Base-by-base conservation (phyloP, 306 rosid genomes). In the Delonix regia region DNA sequence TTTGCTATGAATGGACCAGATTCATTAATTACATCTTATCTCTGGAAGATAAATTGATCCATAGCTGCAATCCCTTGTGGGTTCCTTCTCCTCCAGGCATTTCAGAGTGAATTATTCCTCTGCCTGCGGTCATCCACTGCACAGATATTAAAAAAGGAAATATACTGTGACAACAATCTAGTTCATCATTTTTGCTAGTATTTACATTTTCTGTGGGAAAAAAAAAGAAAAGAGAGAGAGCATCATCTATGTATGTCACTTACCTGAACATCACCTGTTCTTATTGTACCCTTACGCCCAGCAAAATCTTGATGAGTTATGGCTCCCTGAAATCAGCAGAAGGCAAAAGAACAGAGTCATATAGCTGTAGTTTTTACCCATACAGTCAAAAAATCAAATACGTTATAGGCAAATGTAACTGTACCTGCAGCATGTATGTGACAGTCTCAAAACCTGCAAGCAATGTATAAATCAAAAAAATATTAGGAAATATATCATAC, bases 101-200 rank as follows among this genome's bases (percentile, higher is more conserved):
- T 85, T 95, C 99, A 53, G 99, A 95, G 84, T 95, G 99, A 78
- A 95, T 77, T 21, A 95, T 95, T 65, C 99, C 99, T 84, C 99
- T 89, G 33, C 99, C 99, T 63, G 98, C 98, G 5, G 99, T 95
- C 98, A 95, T 95, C 99, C 99, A 95, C 97, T 92, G 90, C 80
- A 63, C 53, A 49, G 49, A 69, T 27, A 49, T 19, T 5, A 66
- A 4, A 19, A 63, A 4, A 16, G 13, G 36, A 78, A 68, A 73
- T 2, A 55, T 1, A 3, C 28, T 2, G 60, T 60, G 70, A 64
- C 49, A 48, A 57, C 70, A 36, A 30, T 36, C 38, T 28, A 28
- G 5, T 65, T 45, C 56, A 62, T 42, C 14, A 38, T 30, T 59
- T 24, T 41, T 39, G 5, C 28, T 41, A 9, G 30, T 25, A 76